Conservation (phyloP, 2,329 filamentous ascomycete species). For the Sporothrix brunneoviolacea region DNA sequence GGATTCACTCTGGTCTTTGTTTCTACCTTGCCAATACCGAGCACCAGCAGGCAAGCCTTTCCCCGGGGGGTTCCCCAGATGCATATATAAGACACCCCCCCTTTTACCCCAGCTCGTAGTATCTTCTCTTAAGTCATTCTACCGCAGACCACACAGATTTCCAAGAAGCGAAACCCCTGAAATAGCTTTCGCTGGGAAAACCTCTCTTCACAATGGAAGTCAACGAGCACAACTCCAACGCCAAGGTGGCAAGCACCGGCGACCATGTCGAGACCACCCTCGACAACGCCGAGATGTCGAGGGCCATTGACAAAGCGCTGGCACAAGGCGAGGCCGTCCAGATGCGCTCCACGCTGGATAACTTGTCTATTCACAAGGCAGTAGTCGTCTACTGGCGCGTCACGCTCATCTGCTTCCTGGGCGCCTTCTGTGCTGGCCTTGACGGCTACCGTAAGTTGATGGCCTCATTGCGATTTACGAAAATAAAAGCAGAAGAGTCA, state of each 20-base stretch:
- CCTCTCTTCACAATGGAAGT: not conserved
- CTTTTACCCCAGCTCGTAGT: too few species aligned
- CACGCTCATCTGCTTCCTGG: not conserved
- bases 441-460: not conserved
- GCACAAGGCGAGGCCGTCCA: conserved; percentile 2
- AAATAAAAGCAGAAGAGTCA: too few species aligned
- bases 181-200: too few species aligned
- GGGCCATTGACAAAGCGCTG: conserved; percentile 3
- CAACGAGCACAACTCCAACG: not conserved
- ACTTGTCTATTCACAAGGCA: not conserved
- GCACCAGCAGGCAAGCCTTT: too few species aligned
- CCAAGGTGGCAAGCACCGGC: not conserved
- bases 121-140: too few species aligned
- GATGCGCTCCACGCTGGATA: conserved; percentile 2
- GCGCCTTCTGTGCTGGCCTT: conserved; percentile 3
- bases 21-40: too few species aligned
- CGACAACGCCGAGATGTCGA: not conserved
- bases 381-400: not conserved
- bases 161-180: too few species aligned
- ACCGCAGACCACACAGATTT: too few species aligned
- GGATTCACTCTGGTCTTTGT: too few species aligned
- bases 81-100: too few species aligned
- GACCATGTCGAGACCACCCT: not conserved
- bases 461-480: not conserved
- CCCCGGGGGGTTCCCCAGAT: too few species aligned